phyloP scores from a whole-genome alignment of 176 grass and related monocot genomes.

The maize (Zea mays) region DNA sequence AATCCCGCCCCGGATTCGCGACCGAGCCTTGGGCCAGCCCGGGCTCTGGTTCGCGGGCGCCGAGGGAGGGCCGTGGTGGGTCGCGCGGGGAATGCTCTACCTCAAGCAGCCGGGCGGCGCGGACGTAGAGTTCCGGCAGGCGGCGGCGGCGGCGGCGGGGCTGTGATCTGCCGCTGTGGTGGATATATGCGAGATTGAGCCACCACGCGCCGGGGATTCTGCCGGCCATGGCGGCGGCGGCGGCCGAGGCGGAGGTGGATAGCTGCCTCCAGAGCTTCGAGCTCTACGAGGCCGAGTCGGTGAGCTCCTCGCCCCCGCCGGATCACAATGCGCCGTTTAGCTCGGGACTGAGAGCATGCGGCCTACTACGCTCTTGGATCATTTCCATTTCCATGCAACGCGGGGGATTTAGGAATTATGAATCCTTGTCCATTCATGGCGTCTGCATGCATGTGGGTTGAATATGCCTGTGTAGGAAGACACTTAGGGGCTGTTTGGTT shows the following conservation, averaged over 20 bases:
- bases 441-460: not conserved
- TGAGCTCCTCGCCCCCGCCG: conserved; percentile 35
- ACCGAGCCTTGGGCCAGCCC: not conserved
- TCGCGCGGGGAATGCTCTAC: conserved; percentile 62
- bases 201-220: conserved; percentile 30
- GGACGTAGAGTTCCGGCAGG: conserved; percentile 52
- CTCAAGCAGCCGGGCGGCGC: conserved; percentile 52
- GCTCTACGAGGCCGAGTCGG: conserved; percentile 58
- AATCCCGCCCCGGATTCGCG: not conserved
- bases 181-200: conserved; percentile 39
- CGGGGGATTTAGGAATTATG: not conserved
- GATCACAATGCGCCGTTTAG: conserved; percentile 43
- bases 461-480: not conserved
- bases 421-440: not conserved
- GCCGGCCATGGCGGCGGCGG: conserved; percentile 43
- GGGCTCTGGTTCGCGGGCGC: conserved; percentile 29
- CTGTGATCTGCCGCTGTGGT: conserved; percentile 41
- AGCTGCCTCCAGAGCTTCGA: conserved; percentile 49
- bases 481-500: too few relatives aligned
- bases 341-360: not conserved
- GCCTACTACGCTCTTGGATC: conserved; percentile 9
- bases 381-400: not conserved
- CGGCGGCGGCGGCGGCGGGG: conserved; percentile 1
- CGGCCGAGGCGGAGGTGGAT: not conserved
- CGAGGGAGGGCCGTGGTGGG: conserved; percentile 19